Evolutionary conservation across 2,329 filamentous ascomycete species (phyloP), one percentile per base, ranked within the genome.

Genomic region (Fusarium humuli): DNA sequence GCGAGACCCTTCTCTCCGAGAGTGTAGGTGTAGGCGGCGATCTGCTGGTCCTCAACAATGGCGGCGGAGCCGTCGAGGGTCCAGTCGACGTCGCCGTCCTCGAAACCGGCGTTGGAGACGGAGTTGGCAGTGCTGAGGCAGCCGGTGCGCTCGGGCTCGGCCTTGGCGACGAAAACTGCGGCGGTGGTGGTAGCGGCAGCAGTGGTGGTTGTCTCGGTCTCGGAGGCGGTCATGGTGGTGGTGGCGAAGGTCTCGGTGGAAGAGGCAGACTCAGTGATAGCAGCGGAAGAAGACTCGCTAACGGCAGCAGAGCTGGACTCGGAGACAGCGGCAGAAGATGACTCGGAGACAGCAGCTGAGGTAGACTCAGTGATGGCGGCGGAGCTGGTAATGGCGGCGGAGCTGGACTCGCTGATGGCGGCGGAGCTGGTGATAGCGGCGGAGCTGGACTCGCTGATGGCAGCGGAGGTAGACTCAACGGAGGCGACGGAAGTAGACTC

Each of bases 71-170:
- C 67, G 0, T 18, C 7, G 4, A 48, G 32, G 3, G 42, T 5
- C 67, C 67, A 70, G 1, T 20, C 34, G 0, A 18, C 9, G 0
- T 13, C 14, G 5, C 27, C 41, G 3, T 18, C 14, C 13, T 70
- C 67, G 7, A 70, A 70, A 20, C 44, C 42, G 3, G 40, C 55
- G 10, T 70, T 70, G 6, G 13, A 10, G 0, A 66, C 7, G 2
- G 42, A 6, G n/a, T 66, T 65, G 2, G 27, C 1, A 3, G 13
- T 0, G 2, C 2, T 40, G n/a, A 6, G 14, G 18, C 49, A 53
- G 6, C 27, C 18, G 13, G 49, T 52, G 13, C 49, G 49, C 1
- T 3, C 7, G 16, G 61, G 60, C 8, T 58, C 34, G 0, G 52
- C 61, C 4, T 40, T 40, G 8, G 11, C 29, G 41, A 53, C 13